Base-by-base conservation (phyloP, 331 rosid species). In the Quercus lobata region DNA sequence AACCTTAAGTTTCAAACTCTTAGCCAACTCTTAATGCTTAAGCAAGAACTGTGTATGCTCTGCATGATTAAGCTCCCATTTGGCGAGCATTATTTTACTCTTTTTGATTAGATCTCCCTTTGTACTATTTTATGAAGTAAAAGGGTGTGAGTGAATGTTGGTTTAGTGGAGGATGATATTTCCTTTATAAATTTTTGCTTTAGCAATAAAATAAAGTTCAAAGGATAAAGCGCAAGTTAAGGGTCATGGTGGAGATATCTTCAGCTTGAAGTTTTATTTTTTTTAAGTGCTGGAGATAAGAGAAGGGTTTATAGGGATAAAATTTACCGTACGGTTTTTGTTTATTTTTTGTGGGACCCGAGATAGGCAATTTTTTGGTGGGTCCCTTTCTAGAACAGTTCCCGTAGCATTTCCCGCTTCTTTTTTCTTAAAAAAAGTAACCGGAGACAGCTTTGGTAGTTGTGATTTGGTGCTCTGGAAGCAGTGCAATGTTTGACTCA, bases 291-390 rank as follows among this genome's bases (percentile, higher is more conserved):
- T 65, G 57, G 71, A 71, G 77, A 72, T 57, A 24, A 73, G 37
- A 15, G 35, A 77, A 34, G 49, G 74, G 73, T 74, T 57, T 53
- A n/a, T 21, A 17, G 71, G 74, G 74, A 76, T 82, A 81, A 68
- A 32, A 62, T 49, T 66, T 9, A 27, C 11, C 22, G 80, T 57
- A 74, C 24, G 19, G 17, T 66, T 11, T 11, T 7, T 29, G 80
- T 55, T 68, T 78, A 85, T 84, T 87, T 83, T 81, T 80, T 74
- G 57, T 81, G 82, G 85, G 68, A 52, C 41, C 57, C 18, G 55
- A 41, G 55, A 3, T 49, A 4, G 55, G 82, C 49, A 56, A 16
- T 32, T 11, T 16, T 27, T 11, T 6, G 2, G 34, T 79, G 82
- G 74, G 78, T 49, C 72, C 63, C 57, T 29, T 30, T 49, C 68